Conservation (phyloP, 2,329 filamentous ascomycete species). For the Cladosporium sp. region DNA sequence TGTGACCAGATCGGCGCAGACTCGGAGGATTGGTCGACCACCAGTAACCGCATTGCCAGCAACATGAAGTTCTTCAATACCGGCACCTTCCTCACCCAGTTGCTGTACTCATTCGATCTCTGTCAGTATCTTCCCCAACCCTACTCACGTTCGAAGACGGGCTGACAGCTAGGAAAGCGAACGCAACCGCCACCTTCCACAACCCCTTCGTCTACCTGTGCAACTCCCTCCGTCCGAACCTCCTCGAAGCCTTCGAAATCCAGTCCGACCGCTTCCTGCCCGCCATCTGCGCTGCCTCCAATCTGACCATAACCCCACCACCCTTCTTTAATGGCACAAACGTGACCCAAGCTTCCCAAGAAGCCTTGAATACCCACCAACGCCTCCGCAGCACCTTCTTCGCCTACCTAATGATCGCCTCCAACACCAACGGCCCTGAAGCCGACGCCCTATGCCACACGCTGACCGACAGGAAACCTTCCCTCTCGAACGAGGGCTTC, state of each 20-base stretch:
- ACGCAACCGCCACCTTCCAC: neutral
- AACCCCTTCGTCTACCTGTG: slow-evolving; percentile 21
- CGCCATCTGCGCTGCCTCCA: slow-evolving; percentile 17
- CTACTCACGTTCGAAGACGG: neutral
- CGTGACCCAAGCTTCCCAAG: neutral
- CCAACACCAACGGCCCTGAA: slow-evolving; percentile 13
- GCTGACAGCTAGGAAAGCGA: neutral
- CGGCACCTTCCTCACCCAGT: slow-evolving; percentile 19
- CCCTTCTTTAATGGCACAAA: neutral
- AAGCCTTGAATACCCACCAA: slow-evolving; percentile 12
- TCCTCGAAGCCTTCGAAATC: slow-evolving; percentile 21
- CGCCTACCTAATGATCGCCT: slow-evolving; percentile 16
- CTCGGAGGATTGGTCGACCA: neutral
- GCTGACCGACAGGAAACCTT: slow-evolving; percentile 1
- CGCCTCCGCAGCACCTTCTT: slow-evolving; percentile 18
- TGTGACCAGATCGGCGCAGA: slow-evolving; percentile 3
- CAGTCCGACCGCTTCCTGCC: slow-evolving; percentile 16
- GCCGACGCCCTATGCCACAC: slow-evolving; percentile 15
- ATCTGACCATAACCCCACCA: neutral
- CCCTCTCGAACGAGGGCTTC: slow-evolving; percentile 15
- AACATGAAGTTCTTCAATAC: slow-evolving; percentile 16
- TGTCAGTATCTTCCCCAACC: neutral
- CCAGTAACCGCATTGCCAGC: neutral
- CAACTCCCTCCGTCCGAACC: slow-evolving; percentile 19
- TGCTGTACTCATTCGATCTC: slow-evolving; percentile 19